Base-by-base conservation (phyloP, 495 filamentous ascomycete species). In the Podospora anserina region DNA sequence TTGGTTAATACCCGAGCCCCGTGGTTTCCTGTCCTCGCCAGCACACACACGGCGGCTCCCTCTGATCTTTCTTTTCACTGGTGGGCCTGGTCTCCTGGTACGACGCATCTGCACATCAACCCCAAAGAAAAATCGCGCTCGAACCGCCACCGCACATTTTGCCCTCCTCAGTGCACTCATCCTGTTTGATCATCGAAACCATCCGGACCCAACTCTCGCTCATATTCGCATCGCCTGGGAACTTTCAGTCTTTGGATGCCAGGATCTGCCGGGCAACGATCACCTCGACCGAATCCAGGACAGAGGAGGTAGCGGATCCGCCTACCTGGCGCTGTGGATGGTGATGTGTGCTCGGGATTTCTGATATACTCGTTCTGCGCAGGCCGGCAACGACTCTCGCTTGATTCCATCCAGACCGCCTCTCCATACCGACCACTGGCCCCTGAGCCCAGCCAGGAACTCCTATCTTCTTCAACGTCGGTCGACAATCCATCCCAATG, bases 401-500 rank as follows among this genome's bases (percentile, higher is more conserved):
- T 71, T 61, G 30, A 11, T 49, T 20, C 53, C 49, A 11, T 32
- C 11, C 39, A n/a, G 7, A 30, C 28, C 39, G 13, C 39, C 39
- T 49, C 7, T 20, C 28, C 11, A 11, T 66, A 54, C 26, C 61
- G 63, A 27, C 34, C 30, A 19, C 72, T 65, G 34, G 60, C 55
- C 63, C 54, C 67, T 66, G 58, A 71, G 64, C 62, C 65, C 62
- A 44, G 54, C 67, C 57, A 27, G 26, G 67, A 27, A 64, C 27
- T 19, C 63, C 26, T 30, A 67, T 68, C 63, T 63, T 55, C 53
- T 68, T 49, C 60, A 63, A 5, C 32, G 9, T 23, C 61, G 32
- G 49, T 49, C 65, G 57, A 74, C 69, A 61, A 66, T 54, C 66
- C 58, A 69, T 81, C 82, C 82, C 15, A 86, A 87, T 87, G 85